A percentile compares a stretch with the other conserved stretches of the same genome.
Conservation (phyloP, 768 basidiomycete species). For the Lyophyllum shimeji region DNA sequence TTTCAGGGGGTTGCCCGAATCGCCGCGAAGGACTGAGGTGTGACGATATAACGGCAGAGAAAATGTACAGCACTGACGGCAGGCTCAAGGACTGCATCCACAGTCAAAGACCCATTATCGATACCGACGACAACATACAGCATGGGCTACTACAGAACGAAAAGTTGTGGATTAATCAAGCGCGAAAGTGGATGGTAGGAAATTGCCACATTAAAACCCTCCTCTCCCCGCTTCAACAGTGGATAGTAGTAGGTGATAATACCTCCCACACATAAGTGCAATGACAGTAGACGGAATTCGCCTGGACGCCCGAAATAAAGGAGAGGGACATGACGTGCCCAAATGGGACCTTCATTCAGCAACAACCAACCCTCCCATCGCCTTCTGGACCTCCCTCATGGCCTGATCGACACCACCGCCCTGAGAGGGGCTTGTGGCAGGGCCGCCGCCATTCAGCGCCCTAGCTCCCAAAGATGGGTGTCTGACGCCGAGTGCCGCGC, state of each 20-base stretch:
- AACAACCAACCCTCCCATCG: constrained; percentile 72
- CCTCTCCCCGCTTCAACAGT: constrained; percentile 2
- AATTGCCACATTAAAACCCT: constrained; percentile 12
- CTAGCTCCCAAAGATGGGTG: constrained; percentile 74
- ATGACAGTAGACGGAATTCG: not conserved
- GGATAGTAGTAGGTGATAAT: not conserved
- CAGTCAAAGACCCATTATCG: not conserved
- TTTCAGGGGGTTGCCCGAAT: not conserved
- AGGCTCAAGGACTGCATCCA: not conserved
- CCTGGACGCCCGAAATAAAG: constrained; percentile 2
- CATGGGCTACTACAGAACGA: not conserved
- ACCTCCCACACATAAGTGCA: constrained; percentile 10
- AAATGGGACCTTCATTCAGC: constrained; percentile 54
- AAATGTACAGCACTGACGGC: not conserved
- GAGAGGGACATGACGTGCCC: constrained; percentile 8
- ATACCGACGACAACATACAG: not conserved
- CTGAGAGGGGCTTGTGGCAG: constrained; percentile 38
- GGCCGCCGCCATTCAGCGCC: constrained; percentile 40
- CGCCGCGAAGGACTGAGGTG: too few relatives aligned
- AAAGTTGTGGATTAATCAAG: constrained; percentile 11
- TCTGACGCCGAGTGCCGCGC: constrained; percentile 79
- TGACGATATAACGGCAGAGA: too few relatives aligned
- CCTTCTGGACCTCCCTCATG: constrained; percentile 70
- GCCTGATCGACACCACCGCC: constrained; percentile 50
- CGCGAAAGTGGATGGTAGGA: constrained; percentile 10